Base-by-base conservation (phyloP, 495 filamentous ascomycete genomes). In the Chaetomium tenue region DNA sequence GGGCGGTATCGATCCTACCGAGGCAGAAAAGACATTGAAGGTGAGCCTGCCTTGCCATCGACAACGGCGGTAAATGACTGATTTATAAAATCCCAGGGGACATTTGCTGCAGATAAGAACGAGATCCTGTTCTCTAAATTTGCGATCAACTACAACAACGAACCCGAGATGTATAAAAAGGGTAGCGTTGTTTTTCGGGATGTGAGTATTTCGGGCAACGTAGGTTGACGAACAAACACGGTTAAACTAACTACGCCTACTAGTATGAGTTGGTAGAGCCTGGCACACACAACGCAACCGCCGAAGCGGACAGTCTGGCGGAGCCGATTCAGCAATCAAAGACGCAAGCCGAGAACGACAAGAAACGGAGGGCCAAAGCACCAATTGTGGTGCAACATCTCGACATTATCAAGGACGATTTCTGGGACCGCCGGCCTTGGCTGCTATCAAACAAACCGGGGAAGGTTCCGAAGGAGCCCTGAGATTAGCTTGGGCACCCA, bases 81-180 rank as follows among this genome's bases (percentile, higher is more conserved):
- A 51, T 54, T 71, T 46, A 70, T 28, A 0, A 11, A 66, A 22
- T 28, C 23, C 28, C 22, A 95, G 88, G 92, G 93, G 2, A 95
- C 93, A 0, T 74, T 91, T 1, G 84, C 93, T 0, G 80, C 85
- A 4, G 91, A 97, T 68, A 98, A 98, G 79, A 94, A 98, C 63
- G 94, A 98, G 77, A 93, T 98, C 37, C 82, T 98, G 3, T 98
- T 94, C 74, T 90, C 88, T 12, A 83, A 83, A 39, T 97, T 96
- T 73, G 83, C 85, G 3, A 93, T 97, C 68, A 98, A 98, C 72
- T 98, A 98, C 78, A 98, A 98, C 76, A 92, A 96, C 68, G 94
- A 98, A 74, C 84, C 85, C 0, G 92, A 95, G 53, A 91, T 94
- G 4, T 96, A 87, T 74, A 94, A 88, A 76, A 98, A 97, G 74